Evolutionary conservation across 108 stramenopile species (phyloP), one percentile per base, ranked within the genome.

Genomic region (Discostella pseudostelligera): DNA sequence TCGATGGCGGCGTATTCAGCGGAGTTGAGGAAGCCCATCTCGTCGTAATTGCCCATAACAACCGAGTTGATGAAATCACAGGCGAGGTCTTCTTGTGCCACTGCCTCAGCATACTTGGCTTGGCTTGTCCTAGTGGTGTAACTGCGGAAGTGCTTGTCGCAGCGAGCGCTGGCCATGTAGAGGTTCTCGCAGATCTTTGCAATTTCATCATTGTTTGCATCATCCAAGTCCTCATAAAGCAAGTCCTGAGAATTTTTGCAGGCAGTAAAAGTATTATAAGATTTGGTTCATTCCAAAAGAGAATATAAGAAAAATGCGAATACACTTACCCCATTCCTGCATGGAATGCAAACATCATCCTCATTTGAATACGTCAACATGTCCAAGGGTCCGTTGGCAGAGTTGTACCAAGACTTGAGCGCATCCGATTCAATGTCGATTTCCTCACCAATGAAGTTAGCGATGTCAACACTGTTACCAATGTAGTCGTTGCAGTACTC

Each of bases 1-100:
- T 39, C 22, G 22, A 20, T 7, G 0, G 22, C 21, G 51, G 59
- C 24, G 48, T 61, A 53, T 8, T 26, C 39, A 10, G 51, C 35
- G 2, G 78, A 36, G 44, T 54, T 55, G 29, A 84, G 80, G n/a
- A 82, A 76, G 9, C 91, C 91, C 53, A 68, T 76, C 62, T 89
- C 87, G 55, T 89, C 78, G 50, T 87, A 89, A 16, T 67, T 79
- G 10, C 86, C 84, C 49, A 75, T 69, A 29, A 88, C 68, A 11
- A 92, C 51, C 56, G 72, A 83, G 19, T 77, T 60, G 53, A 92
- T 87, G 67, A 89, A 89, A 44, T 62, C 77, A 54, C 91, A 92
- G 10, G 82, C 71, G 8, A 47, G 32, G 9, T 70, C 47, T 61
- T 85, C 81, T 14, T 69, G 56, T 10, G 59, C 65, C 43, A 25